phyloP scores from a whole-genome alignment of 345 rosid species.

The Eutrema japonicum region DNA sequence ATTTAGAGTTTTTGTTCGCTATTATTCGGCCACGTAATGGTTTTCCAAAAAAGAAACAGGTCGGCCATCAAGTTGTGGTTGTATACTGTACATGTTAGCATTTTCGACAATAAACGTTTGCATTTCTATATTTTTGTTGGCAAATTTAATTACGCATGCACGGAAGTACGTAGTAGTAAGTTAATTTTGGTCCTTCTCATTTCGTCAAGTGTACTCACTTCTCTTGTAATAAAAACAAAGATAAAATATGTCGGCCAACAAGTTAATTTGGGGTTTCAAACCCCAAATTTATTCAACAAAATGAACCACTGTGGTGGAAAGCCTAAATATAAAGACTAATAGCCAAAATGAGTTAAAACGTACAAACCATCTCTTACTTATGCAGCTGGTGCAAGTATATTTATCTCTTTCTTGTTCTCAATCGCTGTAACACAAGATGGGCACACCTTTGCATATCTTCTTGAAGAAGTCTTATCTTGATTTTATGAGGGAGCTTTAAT shows the following conservation, averaged over 20 bases:
- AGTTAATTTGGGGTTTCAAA: neutral
- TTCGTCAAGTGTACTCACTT: neutral
- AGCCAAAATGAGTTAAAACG: too few relatives aligned
- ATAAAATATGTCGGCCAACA: constrained; percentile 13
- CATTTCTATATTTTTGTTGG: neutral
- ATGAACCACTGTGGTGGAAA: neutral
- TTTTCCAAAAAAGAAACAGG: constrained; percentile 20
- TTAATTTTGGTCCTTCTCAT: constrained; percentile 1
- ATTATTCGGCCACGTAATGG: constrained; percentile 23
- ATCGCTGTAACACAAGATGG: too few relatives aligned
- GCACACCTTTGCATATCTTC: too few relatives aligned
- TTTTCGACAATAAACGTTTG: neutral
- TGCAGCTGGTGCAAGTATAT: too few relatives aligned
- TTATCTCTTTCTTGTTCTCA: too few relatives aligned
- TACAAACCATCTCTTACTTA: too few relatives aligned
- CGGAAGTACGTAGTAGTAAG: neutral
- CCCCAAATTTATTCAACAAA: neutral
- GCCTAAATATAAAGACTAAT: neutral
- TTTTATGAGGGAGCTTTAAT: too few relatives aligned
- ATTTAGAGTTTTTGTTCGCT: constrained; percentile 10
- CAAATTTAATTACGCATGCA: neutral
- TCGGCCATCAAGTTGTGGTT: constrained; percentile 42
- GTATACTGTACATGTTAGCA: constrained; percentile 12
- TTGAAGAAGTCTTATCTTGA: too few relatives aligned
- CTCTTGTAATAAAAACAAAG: constrained; percentile 2